Conservation (phyloP, 306 rosid genomes). For the Cucurbita argyrosperma region DNA sequence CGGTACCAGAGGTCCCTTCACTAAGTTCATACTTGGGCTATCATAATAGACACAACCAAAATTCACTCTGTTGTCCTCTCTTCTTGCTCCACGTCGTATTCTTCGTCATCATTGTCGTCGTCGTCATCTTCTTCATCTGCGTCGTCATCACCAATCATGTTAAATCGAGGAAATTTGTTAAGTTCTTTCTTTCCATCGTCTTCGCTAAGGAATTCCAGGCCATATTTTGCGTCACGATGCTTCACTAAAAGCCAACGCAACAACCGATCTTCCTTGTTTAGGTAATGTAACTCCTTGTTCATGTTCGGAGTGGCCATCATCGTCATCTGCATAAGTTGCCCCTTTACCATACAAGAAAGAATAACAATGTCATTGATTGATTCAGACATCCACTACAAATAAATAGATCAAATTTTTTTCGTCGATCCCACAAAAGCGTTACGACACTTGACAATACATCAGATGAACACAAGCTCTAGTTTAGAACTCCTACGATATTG, state of each 20-base stretch:
- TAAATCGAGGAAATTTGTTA: slow-evolving; percentile 1
- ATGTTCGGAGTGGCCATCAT: slow-evolving; percentile 88
- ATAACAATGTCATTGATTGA: not conserved
- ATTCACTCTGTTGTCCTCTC: slow-evolving; percentile 7
- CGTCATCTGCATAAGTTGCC: slow-evolving; percentile 77
- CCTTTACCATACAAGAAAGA: slow-evolving; percentile 28
- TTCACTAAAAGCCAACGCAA: slow-evolving; percentile 79
- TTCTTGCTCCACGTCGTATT: slow-evolving; percentile 14
- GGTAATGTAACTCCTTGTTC: slow-evolving; percentile 85
- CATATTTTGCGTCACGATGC: slow-evolving; percentile 36
- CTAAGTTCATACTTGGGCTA: not conserved
- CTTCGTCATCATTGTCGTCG: slow-evolving; percentile 9
- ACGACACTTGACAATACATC: not conserved
- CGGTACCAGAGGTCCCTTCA: not conserved
- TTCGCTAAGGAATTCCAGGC: slow-evolving; percentile 28
- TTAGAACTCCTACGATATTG: not conserved
- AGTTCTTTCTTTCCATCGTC: slow-evolving; percentile 25
- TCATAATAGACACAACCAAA: not conserved
- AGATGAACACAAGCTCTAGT: not conserved
- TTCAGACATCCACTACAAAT: not conserved
- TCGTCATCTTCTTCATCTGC: slow-evolving; percentile 22
- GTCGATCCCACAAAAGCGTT: not conserved
- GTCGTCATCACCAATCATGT: slow-evolving; percentile 10
- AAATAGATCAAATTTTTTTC: not conserved
- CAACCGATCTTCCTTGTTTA: slow-evolving; percentile 79